Evolutionary conservation across 345 rosid genomes (phyloP), one percentile per base, ranked within the genome.

Genomic region (Brassica juncea): DNA sequence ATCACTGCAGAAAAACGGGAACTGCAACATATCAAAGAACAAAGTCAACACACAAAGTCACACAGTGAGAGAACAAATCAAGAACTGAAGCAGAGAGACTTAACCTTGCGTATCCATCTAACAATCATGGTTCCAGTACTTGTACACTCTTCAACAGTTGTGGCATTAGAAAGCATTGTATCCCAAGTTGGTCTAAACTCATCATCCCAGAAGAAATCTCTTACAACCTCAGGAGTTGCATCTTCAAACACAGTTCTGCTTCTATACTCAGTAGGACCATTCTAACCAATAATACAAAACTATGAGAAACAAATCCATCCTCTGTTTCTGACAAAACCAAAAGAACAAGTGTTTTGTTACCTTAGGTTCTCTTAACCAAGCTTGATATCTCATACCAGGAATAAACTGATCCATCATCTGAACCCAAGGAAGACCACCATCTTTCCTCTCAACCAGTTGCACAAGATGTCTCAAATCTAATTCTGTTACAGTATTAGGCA

Each of bases 171-270:
- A 72, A 93, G 98, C 98, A 90, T 93, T 80, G 90, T 86, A 71
- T 91, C 95, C 95, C 98, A 93, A 68, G 83, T 82, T 8, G 85
- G 77, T 68, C 94, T 85, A 72, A 90, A 93, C 62, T 84, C 90
- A 75, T 91, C 92, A 23, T 91, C 98, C 98, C 96, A 90, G 68
- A 89, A 94, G 54, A 92, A 92, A 77, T 90, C 96, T 80, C 94
- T 89, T 79, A 90, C 84, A 66, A 79, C 31, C 84, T 86, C 89
- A 7, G 98, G 86, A 1, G 86, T 77, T 54, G 89, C 90, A 83
- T 90, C 86, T 81, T 94, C 97, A 66, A 90, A 88, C 25, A 92
- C 83, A 0, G 96, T 92, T 72, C 84, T 76, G 72, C 85, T 86
- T 16, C 88, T 89, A 72, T 89, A 92, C 60, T 89, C 88, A 25